phyloP scores from a whole-genome alignment of 805 yeast genomes.

The Debaryomyces castellii region DNA sequence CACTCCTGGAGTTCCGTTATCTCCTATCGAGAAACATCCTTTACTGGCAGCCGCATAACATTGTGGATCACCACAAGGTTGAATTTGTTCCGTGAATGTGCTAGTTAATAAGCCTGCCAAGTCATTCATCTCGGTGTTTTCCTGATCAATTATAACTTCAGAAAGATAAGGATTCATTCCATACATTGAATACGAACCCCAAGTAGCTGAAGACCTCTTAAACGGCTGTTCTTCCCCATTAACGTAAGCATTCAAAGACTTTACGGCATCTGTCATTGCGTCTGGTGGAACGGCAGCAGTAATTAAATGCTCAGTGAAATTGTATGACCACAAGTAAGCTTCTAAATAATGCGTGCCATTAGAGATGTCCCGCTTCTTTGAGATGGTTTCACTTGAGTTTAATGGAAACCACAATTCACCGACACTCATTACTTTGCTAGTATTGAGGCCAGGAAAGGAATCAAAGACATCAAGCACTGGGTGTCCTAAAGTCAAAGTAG shows the following conservation, averaged over 20 bases:
- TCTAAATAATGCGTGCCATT: not conserved
- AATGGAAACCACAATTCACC: not conserved
- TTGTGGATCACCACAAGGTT: not conserved
- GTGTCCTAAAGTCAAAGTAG: not conserved
- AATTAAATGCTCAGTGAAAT: not conserved
- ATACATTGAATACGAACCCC: not conserved
- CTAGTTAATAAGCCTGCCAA: not conserved
- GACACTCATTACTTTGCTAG: not conserved
- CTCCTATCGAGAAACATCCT: not conserved
- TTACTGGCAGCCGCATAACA: not conserved
- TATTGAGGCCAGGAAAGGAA: not conserved
- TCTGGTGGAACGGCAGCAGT: not conserved
- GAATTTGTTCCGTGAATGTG: not conserved
- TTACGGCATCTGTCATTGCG: not conserved
- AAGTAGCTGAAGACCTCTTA: not conserved
- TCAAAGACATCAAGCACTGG: not conserved
- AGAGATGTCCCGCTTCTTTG: not conserved
- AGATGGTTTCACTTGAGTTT: not conserved
- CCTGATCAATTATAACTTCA: not conserved
- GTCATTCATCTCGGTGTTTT: not conserved
- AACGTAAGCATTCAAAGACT: not conserved
- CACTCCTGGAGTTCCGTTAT: not conserved
- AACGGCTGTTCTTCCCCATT: not conserved
- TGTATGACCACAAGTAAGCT: not conserved
- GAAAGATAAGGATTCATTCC: not conserved